phyloP scores from a whole-genome alignment of 257 asterid species.

The Solanum chilense region DNA sequence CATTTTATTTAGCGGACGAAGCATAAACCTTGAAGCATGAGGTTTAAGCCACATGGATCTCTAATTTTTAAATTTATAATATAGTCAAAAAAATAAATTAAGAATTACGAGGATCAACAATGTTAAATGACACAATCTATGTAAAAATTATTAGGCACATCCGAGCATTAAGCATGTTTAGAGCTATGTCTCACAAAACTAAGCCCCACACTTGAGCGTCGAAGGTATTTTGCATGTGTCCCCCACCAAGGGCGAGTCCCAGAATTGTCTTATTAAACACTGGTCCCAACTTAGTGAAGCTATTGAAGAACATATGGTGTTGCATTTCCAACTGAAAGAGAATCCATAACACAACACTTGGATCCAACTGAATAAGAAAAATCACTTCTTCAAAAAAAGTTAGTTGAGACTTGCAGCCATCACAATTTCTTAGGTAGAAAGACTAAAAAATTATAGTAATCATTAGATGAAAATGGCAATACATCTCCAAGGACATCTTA shows the following conservation, averaged over 20 bases:
- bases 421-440: neutral
- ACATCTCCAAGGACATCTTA: neutral
- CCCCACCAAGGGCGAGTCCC: neutral
- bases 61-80: no score
- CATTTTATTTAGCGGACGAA: no score
- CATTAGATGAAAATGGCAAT: neutral
- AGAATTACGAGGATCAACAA: no score
- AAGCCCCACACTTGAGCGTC: neutral
- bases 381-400: neutral
- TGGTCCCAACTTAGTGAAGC: neutral
- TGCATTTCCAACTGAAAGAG: neutral
- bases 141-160: no score
- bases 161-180: neutral
- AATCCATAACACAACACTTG: neutral
- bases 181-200: neutral
- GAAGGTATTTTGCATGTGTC: neutral
- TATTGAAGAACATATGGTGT: neutral
- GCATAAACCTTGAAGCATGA: no score
- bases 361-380: neutral
- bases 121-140: neutral
- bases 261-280: neutral
- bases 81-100: no score
- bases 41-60: no score
- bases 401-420: neutral
- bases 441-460: neutral